Conservation (phyloP, 257 asterid genomes). For the Striga asiatica region DNA sequence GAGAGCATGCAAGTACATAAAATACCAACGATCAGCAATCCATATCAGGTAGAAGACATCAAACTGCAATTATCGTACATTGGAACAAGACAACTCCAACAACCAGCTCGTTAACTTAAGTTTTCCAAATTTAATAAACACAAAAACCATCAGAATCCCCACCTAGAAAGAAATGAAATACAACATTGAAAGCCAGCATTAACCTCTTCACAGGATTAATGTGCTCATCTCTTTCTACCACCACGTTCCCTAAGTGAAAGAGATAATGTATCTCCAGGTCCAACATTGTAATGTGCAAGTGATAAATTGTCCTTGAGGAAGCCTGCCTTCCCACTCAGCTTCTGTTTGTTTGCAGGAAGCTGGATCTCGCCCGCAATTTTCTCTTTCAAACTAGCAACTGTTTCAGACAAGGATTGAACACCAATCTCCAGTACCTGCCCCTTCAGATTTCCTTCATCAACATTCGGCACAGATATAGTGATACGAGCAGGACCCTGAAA, state of each 20-base stretch:
- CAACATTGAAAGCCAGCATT: constrained; percentile 14
- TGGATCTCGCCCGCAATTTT: constrained; percentile 87
- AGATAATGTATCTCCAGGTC: constrained; percentile 54
- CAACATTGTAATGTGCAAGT: constrained; percentile 84
- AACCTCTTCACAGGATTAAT: constrained; percentile 24
- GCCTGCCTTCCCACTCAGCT: constrained; percentile 97
- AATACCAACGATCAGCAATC: constrained; percentile 23
- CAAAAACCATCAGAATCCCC: constrained; percentile 19
- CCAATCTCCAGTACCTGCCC: constrained; percentile 78
- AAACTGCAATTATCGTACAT: constrained; percentile 10
- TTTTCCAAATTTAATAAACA: constrained; percentile 15
- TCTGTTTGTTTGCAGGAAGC: constrained; percentile 93
- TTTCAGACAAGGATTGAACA: constrained; percentile 70
- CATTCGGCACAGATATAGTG: constrained; percentile 64
- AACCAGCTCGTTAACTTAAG: constrained; percentile 27
- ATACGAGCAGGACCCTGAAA: constrained; percentile 77
- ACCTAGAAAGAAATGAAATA: constrained; percentile 17
- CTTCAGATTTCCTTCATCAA: constrained; percentile 82
- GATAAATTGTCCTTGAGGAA: constrained; percentile 92
- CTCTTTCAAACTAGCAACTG: constrained; percentile 81
- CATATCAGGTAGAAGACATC: constrained; percentile 11
- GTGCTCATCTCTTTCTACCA: constrained; percentile 88
- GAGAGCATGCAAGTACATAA: constrained; percentile 25
- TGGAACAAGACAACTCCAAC: constrained; percentile 14
- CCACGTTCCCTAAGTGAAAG: constrained; percentile 98